Conservation (phyloP, 106 monocot genomes). For the Acorus gramineus region DNA sequence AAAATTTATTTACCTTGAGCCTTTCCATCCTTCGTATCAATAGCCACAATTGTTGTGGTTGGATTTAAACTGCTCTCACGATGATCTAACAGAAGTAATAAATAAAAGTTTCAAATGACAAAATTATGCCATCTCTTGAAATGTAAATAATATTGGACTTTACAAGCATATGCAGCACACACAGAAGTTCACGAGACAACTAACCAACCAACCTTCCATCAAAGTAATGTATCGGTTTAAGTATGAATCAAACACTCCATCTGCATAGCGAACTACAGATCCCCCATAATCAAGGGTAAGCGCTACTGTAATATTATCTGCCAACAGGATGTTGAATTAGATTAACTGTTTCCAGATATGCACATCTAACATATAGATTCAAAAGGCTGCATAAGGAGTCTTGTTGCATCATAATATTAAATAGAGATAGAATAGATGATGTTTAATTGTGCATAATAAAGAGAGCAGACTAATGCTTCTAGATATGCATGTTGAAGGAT, state of each 20-base stretch:
- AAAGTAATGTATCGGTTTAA: conserved; percentile 66
- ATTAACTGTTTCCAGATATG: no score
- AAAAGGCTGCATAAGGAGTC: no score
- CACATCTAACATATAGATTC: no score
- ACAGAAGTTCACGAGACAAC: no score
- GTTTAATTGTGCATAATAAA: no score
- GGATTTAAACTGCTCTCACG: conserved; percentile 65
- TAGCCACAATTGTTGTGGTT: conserved; percentile 46
- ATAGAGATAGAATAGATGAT: no score
- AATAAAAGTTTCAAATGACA: conserved; percentile 1
- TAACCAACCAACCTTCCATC: conserved; percentile 60
- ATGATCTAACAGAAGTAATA: conserved; percentile 34
- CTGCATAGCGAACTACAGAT: conserved; percentile 54
- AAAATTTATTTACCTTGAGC: conserved; percentile 40
- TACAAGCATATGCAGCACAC: no score
- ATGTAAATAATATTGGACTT: no score
- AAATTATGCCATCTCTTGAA: neutral
- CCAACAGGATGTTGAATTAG: neutral
- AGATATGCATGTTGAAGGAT: no score
- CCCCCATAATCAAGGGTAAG: conserved; percentile 83
- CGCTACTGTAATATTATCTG: conserved; percentile 45
- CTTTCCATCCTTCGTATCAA: conserved; percentile 25
- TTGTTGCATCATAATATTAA: no score
- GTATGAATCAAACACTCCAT: conserved; percentile 69
- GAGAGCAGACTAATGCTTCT: no score